Evolutionary conservation across 2,329 filamentous ascomycete species (phyloP), one percentile per base, ranked within the genome.

Genomic region (Metarhizium humberi): DNA sequence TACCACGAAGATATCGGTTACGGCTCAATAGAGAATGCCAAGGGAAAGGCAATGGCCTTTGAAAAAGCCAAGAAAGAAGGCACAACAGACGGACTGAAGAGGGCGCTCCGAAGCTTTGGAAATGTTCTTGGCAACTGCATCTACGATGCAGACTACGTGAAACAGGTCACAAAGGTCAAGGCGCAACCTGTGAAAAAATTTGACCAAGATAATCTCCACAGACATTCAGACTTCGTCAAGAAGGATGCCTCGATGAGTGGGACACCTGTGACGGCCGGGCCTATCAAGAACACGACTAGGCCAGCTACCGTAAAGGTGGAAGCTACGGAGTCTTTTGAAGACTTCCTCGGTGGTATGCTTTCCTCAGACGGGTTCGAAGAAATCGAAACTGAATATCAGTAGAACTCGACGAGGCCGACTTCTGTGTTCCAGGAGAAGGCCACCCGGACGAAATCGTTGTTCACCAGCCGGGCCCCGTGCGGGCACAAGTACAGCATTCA

Each of bases 51-150:
- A 3, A 87, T 89, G 52, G 94, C 92, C 0, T 99, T 97, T 65
- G 94, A 99, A 69, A 99, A 99, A 73, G 92, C 94, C 1, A 99
- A 97, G 76, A 99, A 99, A 70, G 92, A 97, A 74, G 95, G 90
- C 7, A 95, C 91, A 3, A 97, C 95, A 10, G 94, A 99, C 72
- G 94, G 85, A 1, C 69, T 99, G 67, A 99, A 99, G 73, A 81
- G 94, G 61, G 84, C 94, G 1, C 69, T 99, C 64, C 81, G 92
- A 57, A 96, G 85, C 60, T 99, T 99, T 71, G 94, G 94, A 57
- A 97, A 97, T 64, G 87, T 97, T 16, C 77, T 99, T 54, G 94
- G 94, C n/a, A 99, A 97, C 68, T 99, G 94, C 75, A 85, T 99
- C 57, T 97, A 99, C 72, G 94, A 99, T 74, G 95, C 96, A 71